A percentile compares a stretch with the other conserved stretches of the same genome.
phyloP scores from a whole-genome alignment of 225 moss, liverwort and hornwort genomes.

The Pseudisothecium myosuroides region DNA sequence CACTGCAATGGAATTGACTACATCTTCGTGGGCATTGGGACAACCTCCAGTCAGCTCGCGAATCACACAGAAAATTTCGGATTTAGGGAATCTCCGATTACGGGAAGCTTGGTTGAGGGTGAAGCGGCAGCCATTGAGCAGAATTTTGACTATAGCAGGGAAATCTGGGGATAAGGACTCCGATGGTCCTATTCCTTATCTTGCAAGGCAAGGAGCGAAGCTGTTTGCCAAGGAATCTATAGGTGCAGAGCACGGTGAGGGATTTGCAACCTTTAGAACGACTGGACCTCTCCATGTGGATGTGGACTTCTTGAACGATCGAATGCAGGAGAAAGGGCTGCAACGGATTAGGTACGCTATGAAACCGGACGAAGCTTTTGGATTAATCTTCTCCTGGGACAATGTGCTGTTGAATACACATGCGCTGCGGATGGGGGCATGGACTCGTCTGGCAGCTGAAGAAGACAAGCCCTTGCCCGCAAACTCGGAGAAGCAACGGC shows the following conservation, averaged over 20 bases:
- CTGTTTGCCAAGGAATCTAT: constrained; percentile 56
- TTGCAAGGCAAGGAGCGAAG: constrained; percentile 48
- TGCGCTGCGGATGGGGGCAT: constrained; percentile 72
- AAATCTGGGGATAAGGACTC: constrained; percentile 13
- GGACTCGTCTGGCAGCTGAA: constrained; percentile 79
- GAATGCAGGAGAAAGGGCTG: constrained; percentile 93
- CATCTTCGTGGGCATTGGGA: constrained; percentile 16
- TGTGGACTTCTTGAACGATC: constrained; percentile 89
- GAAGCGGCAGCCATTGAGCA: constrained; percentile 5
- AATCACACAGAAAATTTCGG: neutral
- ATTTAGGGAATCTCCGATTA: neutral
- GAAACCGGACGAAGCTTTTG: constrained; percentile 97
- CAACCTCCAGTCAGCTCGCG: neutral
- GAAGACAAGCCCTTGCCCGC: constrained; percentile 40
- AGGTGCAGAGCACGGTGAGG: constrained; percentile 95
- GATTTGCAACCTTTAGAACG: constrained; percentile 78
- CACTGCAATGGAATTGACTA: constrained; percentile 25
- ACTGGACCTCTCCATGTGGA: constrained; percentile 84
- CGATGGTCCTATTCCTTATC: constrained; percentile 35
- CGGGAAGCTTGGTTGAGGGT: neutral
- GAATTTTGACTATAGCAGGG: constrained; percentile 1
- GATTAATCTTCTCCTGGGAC: constrained; percentile 96
- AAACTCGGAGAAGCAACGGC: constrained; percentile 50
- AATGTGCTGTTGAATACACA: constrained; percentile 89
- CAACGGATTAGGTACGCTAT: constrained; percentile 94